phyloP scores from a whole-genome alignment of 2,329 filamentous ascomycete species.

The Fusarium coffeatum region DNA sequence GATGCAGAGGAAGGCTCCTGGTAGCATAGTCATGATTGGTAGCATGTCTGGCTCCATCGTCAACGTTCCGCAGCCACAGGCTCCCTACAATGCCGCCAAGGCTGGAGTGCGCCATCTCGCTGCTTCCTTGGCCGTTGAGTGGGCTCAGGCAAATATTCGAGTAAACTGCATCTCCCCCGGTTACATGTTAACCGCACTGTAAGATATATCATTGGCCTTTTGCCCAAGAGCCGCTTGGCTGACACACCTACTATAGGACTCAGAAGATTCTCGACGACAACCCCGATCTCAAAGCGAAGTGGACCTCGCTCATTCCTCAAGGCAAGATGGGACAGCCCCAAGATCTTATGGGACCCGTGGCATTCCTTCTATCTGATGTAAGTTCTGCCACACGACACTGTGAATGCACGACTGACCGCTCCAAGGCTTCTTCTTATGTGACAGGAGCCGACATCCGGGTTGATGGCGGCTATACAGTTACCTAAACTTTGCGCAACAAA shows the following conservation, averaged over 20 bases:
- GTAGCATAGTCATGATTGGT: conserved; percentile 93
- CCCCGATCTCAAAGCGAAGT: conserved; percentile 87
- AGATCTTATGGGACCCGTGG: conserved; percentile 93
- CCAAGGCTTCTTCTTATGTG: conserved; percentile 74
- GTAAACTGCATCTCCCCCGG: conserved; percentile 96
- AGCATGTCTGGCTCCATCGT: conserved; percentile 96
- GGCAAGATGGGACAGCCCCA: conserved; percentile 93
- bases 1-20: conserved; percentile 81
- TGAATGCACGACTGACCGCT: not conserved
- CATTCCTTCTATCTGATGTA: conserved; percentile 81
- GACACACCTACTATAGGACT: conserved; percentile 66
- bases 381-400: not conserved
- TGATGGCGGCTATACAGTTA: conserved; percentile 90
- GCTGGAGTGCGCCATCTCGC: conserved; percentile 91
- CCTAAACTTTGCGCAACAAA: conserved; percentile 55
- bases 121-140: conserved; percentile 90
- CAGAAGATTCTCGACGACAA: conserved; percentile 95
- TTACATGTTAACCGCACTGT: conserved; percentile 96
- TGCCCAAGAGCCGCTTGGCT: not conserved
- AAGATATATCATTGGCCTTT: conserved; percentile 54
- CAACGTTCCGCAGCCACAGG: conserved; percentile 94
- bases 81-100: conserved; percentile 92
- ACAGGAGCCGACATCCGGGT: conserved; percentile 80
- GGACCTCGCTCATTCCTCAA: conserved; percentile 91
- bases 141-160: conserved; percentile 86